Conservation (phyloP, 495 filamentous ascomycete species). For the Platismatia glauca region DNA sequence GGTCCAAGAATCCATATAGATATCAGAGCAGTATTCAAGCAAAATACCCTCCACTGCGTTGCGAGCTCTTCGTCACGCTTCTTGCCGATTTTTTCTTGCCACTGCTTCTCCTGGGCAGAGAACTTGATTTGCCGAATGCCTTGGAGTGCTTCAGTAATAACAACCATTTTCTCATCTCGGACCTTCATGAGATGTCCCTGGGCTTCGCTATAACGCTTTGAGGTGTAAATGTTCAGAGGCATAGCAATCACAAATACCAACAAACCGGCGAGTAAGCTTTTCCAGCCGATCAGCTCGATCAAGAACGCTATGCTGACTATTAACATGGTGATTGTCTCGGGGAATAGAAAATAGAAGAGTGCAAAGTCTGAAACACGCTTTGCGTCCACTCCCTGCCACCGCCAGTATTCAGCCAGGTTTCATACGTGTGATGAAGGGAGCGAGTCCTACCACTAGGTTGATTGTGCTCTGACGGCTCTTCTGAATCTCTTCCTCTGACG, state of each 20-base stretch:
- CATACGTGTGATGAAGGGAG: background rate
- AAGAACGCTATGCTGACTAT: conserved; percentile 58
- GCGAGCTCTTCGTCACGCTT: conserved; percentile 57
- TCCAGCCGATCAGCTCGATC: conserved; percentile 62
- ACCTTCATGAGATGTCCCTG: conserved; percentile 72
- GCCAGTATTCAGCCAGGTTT: background rate
- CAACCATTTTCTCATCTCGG: conserved; percentile 66
- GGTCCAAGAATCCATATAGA: conserved; percentile 69
- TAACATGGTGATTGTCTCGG: conserved; percentile 47
- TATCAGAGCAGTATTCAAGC: conserved; percentile 44
- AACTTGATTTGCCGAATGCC: conserved; percentile 88
- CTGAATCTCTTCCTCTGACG: conserved; percentile 47
- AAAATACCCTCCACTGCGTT: conserved; percentile 56
- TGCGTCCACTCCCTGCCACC: conserved; percentile 50
- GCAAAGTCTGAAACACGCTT: conserved; percentile 65
- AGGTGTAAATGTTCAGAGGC: conserved; percentile 61
- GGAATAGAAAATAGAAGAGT: conserved; percentile 56
- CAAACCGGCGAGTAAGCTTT: conserved; percentile 58
- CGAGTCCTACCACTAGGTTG: conserved; percentile 51
- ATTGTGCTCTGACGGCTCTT: conserved; percentile 68
- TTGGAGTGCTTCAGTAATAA: conserved; percentile 71
- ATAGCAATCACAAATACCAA: conserved; percentile 51
- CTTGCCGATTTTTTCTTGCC: conserved; percentile 64
- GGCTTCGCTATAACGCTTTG: conserved; percentile 55
- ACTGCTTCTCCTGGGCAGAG: conserved; percentile 68